Conservation (phyloP, 768 basidiomycete species). For the Psilocybe azurescens region DNA sequence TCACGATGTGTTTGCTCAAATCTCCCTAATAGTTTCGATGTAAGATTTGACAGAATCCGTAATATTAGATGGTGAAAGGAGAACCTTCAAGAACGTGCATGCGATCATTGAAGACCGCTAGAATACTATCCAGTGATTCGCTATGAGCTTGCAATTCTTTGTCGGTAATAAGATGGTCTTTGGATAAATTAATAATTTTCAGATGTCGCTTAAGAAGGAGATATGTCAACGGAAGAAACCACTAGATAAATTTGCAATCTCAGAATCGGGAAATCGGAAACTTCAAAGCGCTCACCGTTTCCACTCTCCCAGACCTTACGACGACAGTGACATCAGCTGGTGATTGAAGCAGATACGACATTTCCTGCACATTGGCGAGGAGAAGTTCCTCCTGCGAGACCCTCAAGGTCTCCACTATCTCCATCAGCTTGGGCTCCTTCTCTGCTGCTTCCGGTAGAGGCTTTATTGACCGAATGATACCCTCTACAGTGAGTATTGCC, state of each 20-base stretch:
- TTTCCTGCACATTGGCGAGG: constrained; percentile 16
- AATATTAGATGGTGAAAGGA: no score
- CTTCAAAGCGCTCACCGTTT: constrained; percentile 16
- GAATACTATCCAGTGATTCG: constrained; percentile 11
- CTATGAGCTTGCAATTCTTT: constrained; percentile 8
- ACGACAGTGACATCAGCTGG: constrained; percentile 22
- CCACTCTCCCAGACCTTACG: constrained; percentile 21
- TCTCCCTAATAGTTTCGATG: background rate
- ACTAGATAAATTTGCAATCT: constrained; percentile 12
- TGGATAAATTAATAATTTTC: constrained; percentile 10
- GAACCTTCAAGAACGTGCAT: constrained; percentile 9
- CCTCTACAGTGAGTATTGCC: constrained; percentile 14
- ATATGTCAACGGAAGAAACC: constrained; percentile 24
- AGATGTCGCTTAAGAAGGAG: constrained; percentile 24
- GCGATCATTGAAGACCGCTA: constrained; percentile 15
- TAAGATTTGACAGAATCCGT: background rate
- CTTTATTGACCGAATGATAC: constrained; percentile 22
- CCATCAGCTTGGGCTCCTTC: constrained; percentile 14
- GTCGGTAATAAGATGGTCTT: constrained; percentile 2
- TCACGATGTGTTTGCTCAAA: constrained; percentile 15
- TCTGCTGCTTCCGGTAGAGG: constrained; percentile 4
- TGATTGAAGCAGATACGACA: constrained; percentile 23
- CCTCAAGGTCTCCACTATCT: constrained; percentile 8
- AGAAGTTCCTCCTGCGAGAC: constrained; percentile 18
- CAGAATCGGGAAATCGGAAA: no score